Conservation (phyloP, 1,139 yeast genomes). For the Candida pseudoviswanathii region DNA sequence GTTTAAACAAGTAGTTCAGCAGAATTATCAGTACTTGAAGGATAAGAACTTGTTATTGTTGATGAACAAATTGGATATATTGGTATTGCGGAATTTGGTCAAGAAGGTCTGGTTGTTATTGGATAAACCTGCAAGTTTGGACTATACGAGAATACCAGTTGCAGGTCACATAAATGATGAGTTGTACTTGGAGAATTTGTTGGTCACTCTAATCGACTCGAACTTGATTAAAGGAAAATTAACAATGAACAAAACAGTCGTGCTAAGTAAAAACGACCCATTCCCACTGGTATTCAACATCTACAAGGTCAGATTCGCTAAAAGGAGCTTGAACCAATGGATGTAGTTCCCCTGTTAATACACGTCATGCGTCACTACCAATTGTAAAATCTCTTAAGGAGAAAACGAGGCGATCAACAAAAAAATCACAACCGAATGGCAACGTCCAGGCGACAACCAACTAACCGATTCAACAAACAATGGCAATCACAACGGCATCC, state of each 20-base stretch:
- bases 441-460: not conserved
- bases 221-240: slow-evolving; percentile 56
- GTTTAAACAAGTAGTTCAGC: slow-evolving; percentile 31
- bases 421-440: not conserved
- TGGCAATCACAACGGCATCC: slow-evolving; percentile 19
- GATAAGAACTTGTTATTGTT: slow-evolving; percentile 32
- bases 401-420: not conserved
- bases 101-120: slow-evolving; percentile 34
- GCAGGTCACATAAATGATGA: slow-evolving; percentile 23
- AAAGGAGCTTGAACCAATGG: slow-evolving; percentile 13
- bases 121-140: slow-evolving; percentile 29
- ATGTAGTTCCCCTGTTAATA: slow-evolving; percentile 6
- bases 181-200: slow-evolving; percentile 45
- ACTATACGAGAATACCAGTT: slow-evolving; percentile 28
- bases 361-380: not conserved
- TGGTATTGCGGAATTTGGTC: slow-evolving; percentile 51
- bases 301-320: slow-evolving; percentile 12
- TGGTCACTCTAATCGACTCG: slow-evolving; percentile 54
- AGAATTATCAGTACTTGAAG: slow-evolving; percentile 39
- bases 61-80: slow-evolving; percentile 35
- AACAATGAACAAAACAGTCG: slow-evolving; percentile 45
- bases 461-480: no score
- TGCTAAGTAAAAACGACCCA: slow-evolving; percentile 51
- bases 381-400: not conserved
- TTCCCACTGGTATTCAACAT: slow-evolving; percentile 50